Percentiles rank a stretch among this genome's conserved stretches.
Evolutionary conservation across 306 rosid species (phyloP).

Genomic region (Cucumis melo): DNA sequence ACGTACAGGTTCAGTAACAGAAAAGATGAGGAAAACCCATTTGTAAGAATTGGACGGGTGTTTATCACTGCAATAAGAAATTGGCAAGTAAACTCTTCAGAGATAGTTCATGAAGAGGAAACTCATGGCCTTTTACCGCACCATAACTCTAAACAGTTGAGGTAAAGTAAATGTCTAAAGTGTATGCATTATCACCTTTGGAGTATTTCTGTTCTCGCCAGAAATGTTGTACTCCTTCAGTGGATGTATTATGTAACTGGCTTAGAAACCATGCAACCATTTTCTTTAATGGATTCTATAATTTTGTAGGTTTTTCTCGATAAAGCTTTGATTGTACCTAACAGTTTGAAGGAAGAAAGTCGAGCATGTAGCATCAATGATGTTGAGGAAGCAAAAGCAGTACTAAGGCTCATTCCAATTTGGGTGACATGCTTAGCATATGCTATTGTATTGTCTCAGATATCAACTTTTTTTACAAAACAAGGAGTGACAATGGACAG

Average conservation of each 20-base stretch:
- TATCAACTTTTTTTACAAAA: conserved; percentile 38
- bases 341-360: conserved; percentile 11
- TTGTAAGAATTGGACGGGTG: conserved; percentile 32
- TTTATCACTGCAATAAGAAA: conserved; percentile 24
- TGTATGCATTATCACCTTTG: too few species aligned
- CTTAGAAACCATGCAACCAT: background rate
- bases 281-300: background rate
- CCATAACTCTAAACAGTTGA: conserved; percentile 22
- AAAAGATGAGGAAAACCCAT: conserved; percentile 22
- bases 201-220: background rate
- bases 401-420: conserved; percentile 28
- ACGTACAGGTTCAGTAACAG: conserved; percentile 29
- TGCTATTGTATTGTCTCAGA: conserved; percentile 28
- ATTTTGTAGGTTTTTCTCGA: conserved; percentile 30
- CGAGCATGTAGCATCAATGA: conserved; percentile 12
- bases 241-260: background rate
- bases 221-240: background rate
- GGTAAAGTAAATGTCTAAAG: conserved; percentile 9
- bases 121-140: conserved; percentile 20
- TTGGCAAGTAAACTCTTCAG: conserved; percentile 7
- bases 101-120: conserved; percentile 17
- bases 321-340: conserved; percentile 23
- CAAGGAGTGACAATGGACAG: conserved; percentile 51
- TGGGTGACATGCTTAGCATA: conserved; percentile 33
- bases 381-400: conserved; percentile 39